Evolutionary conservation across 1,139 yeast genomes (phyloP).

Genomic region (Keqinozyma sinolaborantium): DNA sequence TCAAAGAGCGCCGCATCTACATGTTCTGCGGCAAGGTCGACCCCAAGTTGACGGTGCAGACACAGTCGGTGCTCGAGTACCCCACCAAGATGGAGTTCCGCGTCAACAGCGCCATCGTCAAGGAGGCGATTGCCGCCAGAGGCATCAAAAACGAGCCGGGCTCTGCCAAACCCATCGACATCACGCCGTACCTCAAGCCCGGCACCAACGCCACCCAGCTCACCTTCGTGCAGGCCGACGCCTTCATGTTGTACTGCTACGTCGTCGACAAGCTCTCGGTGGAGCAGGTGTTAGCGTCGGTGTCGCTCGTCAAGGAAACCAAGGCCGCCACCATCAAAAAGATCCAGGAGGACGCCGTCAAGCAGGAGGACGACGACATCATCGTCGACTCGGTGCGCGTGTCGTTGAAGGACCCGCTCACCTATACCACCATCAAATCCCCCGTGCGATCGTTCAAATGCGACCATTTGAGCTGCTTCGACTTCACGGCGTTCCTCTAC

Average conservation of each 20-base stretch:
- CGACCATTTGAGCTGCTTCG: slow-evolving; percentile 71
- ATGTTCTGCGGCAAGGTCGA: slow-evolving; percentile 45
- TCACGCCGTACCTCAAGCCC: slow-evolving; percentile 43
- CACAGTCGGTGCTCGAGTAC: slow-evolving; percentile 45
- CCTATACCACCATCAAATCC: slow-evolving; percentile 54
- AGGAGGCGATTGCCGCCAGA: slow-evolving; percentile 39
- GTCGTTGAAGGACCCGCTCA: slow-evolving; percentile 61
- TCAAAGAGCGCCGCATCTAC: slow-evolving; percentile 30
- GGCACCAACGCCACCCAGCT: slow-evolving; percentile 41
- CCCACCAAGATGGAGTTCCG: slow-evolving; percentile 58
- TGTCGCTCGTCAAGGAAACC: slow-evolving; percentile 9
- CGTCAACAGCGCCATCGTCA: slow-evolving; percentile 43
- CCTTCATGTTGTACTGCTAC: slow-evolving; percentile 47
- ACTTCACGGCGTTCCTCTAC: slow-evolving; percentile 55
- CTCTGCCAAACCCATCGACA: slow-evolving; percentile 65
- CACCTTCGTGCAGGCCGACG: slow-evolving; percentile 50
- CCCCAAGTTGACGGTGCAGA: slow-evolving; percentile 14
- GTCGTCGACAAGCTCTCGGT: slow-evolving; percentile 48
- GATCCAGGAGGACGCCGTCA: slow-evolving; percentile 40
- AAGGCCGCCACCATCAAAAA: slow-evolving; percentile 45
- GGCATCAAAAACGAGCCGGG: slow-evolving; percentile 64
- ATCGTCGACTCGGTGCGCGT: slow-evolving; percentile 54
- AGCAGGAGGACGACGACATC: slow-evolving; percentile 43
- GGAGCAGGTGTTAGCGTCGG: slow-evolving; percentile 24
- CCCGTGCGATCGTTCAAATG: slow-evolving; percentile 62